Conservation (phyloP, 768 basidiomycete species). For the Termitomyces sp. region DNA sequence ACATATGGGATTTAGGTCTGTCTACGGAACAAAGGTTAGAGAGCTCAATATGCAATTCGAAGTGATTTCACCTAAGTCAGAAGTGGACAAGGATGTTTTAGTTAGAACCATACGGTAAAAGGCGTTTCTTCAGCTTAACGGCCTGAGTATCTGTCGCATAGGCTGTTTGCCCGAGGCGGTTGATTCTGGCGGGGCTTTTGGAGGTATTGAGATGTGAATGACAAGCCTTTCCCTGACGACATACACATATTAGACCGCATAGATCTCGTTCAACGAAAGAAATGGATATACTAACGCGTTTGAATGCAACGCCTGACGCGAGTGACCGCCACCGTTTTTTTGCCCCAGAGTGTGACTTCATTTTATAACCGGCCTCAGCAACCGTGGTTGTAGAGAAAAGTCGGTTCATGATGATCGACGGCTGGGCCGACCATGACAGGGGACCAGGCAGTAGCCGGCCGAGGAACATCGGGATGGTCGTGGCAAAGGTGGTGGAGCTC, state of each 20-base stretch:
- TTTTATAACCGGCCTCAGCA: slow-evolving; percentile 64
- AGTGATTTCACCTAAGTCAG: slow-evolving; percentile 5
- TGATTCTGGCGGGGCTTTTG: slow-evolving; percentile 66
- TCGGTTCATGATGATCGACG: slow-evolving; percentile 25
- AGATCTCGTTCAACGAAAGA: not conserved
- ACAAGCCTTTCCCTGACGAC: slow-evolving; percentile 69
- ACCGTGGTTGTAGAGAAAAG: slow-evolving; percentile 61
- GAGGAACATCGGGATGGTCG: slow-evolving; percentile 14
- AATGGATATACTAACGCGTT: slow-evolving; percentile 54
- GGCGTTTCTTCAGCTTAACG: slow-evolving; percentile 57
- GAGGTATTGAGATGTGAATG: slow-evolving; percentile 71
- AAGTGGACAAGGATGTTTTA: slow-evolving; percentile 11
- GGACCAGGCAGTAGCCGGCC: slow-evolving; percentile 11
- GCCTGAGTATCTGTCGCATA: slow-evolving; percentile 69
- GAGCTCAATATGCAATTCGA: not conserved
- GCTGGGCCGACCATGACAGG: slow-evolving; percentile 17
- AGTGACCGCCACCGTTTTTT: slow-evolving; percentile 81
- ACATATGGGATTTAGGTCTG: slow-evolving; percentile 6
- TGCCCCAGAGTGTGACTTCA: slow-evolving; percentile 78
- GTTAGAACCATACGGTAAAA: slow-evolving; percentile 65
- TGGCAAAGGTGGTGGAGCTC: not conserved
- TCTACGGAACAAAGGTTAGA: slow-evolving; percentile 7
- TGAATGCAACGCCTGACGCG: slow-evolving; percentile 63
- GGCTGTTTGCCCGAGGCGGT: slow-evolving; percentile 60
- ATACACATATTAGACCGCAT: not conserved